These are phyloP conservation scores for Aegilops umbellulata DNA, from an alignment of 176 grass and related monocot genomes.

Conservation along the genomic window DNA sequence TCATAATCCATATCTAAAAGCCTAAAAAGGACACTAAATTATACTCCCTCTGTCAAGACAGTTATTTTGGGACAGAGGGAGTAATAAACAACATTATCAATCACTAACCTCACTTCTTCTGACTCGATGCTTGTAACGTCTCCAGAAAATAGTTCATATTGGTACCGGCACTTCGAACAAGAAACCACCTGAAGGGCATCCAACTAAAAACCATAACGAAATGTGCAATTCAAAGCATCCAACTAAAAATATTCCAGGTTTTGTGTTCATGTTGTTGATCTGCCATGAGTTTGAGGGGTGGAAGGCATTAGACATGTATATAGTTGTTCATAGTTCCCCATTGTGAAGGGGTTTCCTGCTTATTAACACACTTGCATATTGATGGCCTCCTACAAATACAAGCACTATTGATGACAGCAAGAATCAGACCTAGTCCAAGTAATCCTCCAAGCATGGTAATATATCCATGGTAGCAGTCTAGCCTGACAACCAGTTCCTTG, in stretches of 20 bases:
- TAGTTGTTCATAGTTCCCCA: too few relatives aligned
- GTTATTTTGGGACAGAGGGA: too few relatives aligned
- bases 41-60: too few relatives aligned
- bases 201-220: slow-evolving; percentile 19
- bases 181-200: slow-evolving; percentile 66
- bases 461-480: too few relatives aligned
- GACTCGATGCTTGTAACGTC: slow-evolving; percentile 77
- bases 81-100: slow-evolving; percentile 16
- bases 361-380: too few relatives aligned
- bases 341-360: background rate
- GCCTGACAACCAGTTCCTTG: too few relatives aligned
- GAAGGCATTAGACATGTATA: too few relatives aligned
- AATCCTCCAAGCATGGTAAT: too few relatives aligned
- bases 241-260: slow-evolving; percentile 6
- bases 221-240: slow-evolving; percentile 14
- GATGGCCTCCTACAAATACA: too few relatives aligned
- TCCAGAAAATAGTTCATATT: slow-evolving; percentile 94
- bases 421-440: too few relatives aligned
- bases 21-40: background rate
- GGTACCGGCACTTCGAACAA: slow-evolving; percentile 89
- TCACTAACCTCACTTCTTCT: slow-evolving; percentile 91
- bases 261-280: background rate
- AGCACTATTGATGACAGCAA: too few relatives aligned
- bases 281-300: too few relatives aligned
- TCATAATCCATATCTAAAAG: background rate